phyloP scores from a whole-genome alignment of 768 basidiomycete species.

The Sarcodon aspratus region DNA sequence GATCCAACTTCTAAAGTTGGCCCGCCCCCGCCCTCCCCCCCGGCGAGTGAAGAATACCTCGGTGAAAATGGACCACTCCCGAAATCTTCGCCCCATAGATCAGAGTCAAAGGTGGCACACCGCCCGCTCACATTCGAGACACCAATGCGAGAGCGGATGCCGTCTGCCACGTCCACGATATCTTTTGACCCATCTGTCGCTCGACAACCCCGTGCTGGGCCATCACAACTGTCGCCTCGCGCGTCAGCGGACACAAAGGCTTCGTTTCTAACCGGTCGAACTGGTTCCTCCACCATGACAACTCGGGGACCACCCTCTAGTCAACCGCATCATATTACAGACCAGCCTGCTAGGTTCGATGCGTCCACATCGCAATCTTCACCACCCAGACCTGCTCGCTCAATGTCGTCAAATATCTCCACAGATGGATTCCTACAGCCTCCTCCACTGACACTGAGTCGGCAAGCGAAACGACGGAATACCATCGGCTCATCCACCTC shows the following conservation, averaged over 20 bases:
- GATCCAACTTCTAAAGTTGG: constrained; percentile 22
- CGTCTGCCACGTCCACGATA: constrained; percentile 20
- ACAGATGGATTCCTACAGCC: constrained; percentile 45
- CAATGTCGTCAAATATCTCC: constrained; percentile 14
- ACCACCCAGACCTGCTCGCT: not conserved
- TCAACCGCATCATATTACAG: constrained; percentile 3
- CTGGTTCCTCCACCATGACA: constrained; percentile 5
- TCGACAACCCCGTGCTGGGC: constrained; percentile 9
- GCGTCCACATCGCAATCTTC: constrained; percentile 12
- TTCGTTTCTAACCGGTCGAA: constrained; percentile 18
- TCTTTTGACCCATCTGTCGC: constrained; percentile 13
- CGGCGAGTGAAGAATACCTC: constrained; percentile 25
- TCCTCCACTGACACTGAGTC: constrained; percentile 18
- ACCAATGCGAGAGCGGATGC: constrained; percentile 16
- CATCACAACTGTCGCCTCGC: constrained; percentile 22
- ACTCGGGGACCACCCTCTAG: constrained; percentile 2
- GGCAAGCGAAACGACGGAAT: constrained; percentile 49
- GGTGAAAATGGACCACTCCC: constrained; percentile 5
- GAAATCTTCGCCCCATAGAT: constrained; percentile 5
- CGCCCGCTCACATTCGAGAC: constrained; percentile 24
- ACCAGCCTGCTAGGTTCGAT: constrained; percentile 9
- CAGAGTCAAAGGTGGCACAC: constrained; percentile 6
- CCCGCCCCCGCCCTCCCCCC: constrained; percentile 49
- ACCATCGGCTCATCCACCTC: constrained; percentile 45
- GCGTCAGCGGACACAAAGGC: constrained; percentile 41